Conservation (phyloP, 1,139 yeast genomes). For the Magnusiomyces tetraspermus region DNA sequence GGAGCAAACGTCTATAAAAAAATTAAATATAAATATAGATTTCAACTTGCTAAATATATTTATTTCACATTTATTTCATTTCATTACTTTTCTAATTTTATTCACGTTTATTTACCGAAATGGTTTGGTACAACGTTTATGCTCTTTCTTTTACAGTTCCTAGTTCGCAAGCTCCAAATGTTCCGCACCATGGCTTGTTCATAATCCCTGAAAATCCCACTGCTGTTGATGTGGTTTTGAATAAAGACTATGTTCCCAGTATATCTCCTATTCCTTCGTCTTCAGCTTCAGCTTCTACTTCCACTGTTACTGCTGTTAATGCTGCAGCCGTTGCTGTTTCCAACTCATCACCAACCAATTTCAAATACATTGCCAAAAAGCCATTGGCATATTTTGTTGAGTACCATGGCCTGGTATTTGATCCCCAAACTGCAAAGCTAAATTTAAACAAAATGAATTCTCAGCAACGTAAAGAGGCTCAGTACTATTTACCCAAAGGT, state of each 20-base stretch:
- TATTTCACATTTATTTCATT: too few relatives aligned
- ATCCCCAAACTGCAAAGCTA: not conserved
- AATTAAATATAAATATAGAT: too few relatives aligned
- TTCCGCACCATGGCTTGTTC: not conserved
- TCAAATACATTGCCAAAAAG: not conserved
- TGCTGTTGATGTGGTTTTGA: not conserved
- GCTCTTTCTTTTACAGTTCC: conserved; percentile 3
- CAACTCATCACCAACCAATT: not conserved
- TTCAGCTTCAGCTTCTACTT: not conserved
- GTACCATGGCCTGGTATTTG: conserved; percentile 1
- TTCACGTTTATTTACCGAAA: too few relatives aligned
- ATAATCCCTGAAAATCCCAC: not conserved
- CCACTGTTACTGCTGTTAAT: not conserved
- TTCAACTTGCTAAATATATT: too few relatives aligned
- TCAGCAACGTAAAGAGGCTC: not conserved
- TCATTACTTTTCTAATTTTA: too few relatives aligned
- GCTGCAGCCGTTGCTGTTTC: not conserved
- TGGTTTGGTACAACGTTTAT: conserved; percentile 6
- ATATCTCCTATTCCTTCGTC: not conserved
- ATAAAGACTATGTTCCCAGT: not conserved
- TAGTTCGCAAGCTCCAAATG: not conserved
- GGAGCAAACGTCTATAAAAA: too few relatives aligned
- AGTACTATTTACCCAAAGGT: not conserved
- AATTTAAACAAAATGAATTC: not conserved
- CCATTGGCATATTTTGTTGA: not conserved